Evolutionary conservation across 768 basidiomycete genomes (phyloP), one percentile per base, ranked within the genome.

Genomic region (Phylloporus rhodoxanthus): DNA sequence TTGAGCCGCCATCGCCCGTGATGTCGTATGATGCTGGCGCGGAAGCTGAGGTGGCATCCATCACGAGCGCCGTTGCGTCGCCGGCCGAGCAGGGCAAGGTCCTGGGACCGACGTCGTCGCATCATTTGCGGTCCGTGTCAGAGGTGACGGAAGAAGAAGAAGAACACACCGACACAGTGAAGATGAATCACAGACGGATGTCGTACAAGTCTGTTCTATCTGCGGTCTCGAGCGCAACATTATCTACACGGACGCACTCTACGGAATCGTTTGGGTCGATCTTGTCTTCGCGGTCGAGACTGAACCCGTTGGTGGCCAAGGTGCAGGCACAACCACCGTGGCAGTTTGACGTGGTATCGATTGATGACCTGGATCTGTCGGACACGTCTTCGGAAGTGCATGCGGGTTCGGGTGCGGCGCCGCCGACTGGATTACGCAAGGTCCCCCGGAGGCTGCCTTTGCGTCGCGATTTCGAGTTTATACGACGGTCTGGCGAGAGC

Each of bases 351-450:
- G 76, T 88, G 40, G 84, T 84, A 19, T 85, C 86, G 6, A 80
- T 89, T 41, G 87, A 90, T 59, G 88, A 89, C 34, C 68, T 87
- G 36, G 87, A 90, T 50, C 68, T 89, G n/a, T 89, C 87, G 1
- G 87, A 89, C 61, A 76, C 79, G 1, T 86, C 84, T 13, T 87
- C 85, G 1, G 76, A 81, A 34, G 64, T 70, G 26, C 71, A 74
- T 17, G 68, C 55, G 10, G 71, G 63, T 5, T 5, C 47, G 30
- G 68, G 58, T 3, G 72, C 72, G 5, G 61, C 73, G 28, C 66
- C 68, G 1, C 77, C 76, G 0, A 74, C 77, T 8, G 82, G 81
- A n/a, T 64, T 84, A 47, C 73, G 78, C 42, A 79, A 76, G 54
- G 68, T 68, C 1, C 70, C 73, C 7, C 75, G 81, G 21, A 80